Evolutionary conservation across 2,329 filamentous ascomycete species (phyloP).

Genomic region (Trichoderma pleuroti): DNA sequence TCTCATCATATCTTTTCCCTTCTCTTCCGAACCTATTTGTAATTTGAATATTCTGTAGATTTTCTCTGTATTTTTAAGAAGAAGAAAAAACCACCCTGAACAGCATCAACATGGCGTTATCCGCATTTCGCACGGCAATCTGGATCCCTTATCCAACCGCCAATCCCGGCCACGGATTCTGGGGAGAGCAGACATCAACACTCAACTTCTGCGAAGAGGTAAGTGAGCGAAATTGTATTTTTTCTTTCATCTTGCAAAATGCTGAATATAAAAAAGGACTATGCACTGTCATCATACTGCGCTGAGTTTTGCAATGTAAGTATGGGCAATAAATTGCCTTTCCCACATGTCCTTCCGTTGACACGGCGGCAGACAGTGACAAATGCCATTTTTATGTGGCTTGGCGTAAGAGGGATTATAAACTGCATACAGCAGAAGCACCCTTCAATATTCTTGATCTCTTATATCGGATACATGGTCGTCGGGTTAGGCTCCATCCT

Average conservation of each 20-base stretch:
- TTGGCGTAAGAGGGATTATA: conserved; percentile 70
- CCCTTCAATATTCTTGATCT: conserved; percentile 69
- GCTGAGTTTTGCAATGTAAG: conserved; percentile 69
- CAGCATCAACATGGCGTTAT: background rate
- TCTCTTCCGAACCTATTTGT: background rate
- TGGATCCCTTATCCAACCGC: conserved; percentile 4
- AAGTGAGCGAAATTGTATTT: conserved; percentile 22
- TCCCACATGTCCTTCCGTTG: background rate
- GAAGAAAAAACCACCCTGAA: background rate
- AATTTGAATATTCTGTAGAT: background rate
- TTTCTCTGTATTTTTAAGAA: background rate
- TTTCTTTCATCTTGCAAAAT: background rate
- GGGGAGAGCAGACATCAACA: conserved; percentile 68
- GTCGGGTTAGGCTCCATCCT: conserved; percentile 54
- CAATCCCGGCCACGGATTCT: conserved; percentile 40
- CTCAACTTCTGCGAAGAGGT: conserved; percentile 81
- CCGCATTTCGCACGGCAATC: background rate
- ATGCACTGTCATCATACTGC: conserved; percentile 71
- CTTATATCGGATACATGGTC: conserved; percentile 51
- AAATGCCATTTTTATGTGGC: conserved; percentile 75
- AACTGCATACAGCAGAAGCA: conserved; percentile 72
- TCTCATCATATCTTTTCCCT: background rate
- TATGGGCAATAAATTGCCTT: background rate
- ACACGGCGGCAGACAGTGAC: conserved; percentile 60
- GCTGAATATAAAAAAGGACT: conserved; percentile 33